Evolutionary conservation across 2,329 filamentous ascomycete genomes (phyloP).

Genomic region (Fusarium bulbicola): DNA sequence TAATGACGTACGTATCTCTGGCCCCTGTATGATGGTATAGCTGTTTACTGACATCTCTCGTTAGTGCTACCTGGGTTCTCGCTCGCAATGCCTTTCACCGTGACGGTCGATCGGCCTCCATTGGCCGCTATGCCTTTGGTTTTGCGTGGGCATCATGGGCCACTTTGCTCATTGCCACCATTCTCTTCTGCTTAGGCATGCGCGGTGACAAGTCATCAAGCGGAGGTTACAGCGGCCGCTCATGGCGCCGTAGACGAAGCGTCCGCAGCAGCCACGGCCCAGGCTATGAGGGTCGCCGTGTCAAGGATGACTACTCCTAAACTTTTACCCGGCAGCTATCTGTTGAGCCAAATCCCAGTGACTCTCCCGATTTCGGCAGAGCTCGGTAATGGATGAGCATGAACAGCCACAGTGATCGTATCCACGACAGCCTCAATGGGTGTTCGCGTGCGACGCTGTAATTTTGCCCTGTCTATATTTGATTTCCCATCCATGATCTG

Average conservation of each 20-base stretch:
- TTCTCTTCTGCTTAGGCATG: constrained; percentile 74
- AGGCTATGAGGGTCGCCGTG: constrained; percentile 59
- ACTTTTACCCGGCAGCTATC: not conserved
- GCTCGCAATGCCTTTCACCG: constrained; percentile 72
- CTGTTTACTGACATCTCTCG: constrained; percentile 7
- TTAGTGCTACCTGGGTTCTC: constrained; percentile 69
- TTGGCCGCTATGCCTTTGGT: constrained; percentile 76
- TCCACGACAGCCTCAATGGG: not conserved
- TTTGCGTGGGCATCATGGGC: constrained; percentile 80
- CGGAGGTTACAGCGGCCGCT: constrained; percentile 44
- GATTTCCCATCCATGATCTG: not conserved
- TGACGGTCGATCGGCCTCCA: constrained; percentile 62
- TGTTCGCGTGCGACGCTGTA: not conserved
- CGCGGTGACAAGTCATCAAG: constrained; percentile 55
- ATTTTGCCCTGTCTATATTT: constrained; percentile 16
- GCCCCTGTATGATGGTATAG: not conserved
- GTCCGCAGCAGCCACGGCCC: constrained; percentile 49
- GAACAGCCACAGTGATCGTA: not conserved
- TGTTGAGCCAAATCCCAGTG: not conserved
- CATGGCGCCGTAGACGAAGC: constrained; percentile 46
- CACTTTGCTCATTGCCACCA: constrained; percentile 70
- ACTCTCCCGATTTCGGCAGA: not conserved
- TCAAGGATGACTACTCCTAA: constrained; percentile 76
- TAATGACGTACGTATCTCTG: constrained; percentile 74
- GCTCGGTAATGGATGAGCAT: not conserved